Base-by-base conservation (phyloP, 1,284 basidiomycete genomes). In the Stygiomarasmius scandens region DNA sequence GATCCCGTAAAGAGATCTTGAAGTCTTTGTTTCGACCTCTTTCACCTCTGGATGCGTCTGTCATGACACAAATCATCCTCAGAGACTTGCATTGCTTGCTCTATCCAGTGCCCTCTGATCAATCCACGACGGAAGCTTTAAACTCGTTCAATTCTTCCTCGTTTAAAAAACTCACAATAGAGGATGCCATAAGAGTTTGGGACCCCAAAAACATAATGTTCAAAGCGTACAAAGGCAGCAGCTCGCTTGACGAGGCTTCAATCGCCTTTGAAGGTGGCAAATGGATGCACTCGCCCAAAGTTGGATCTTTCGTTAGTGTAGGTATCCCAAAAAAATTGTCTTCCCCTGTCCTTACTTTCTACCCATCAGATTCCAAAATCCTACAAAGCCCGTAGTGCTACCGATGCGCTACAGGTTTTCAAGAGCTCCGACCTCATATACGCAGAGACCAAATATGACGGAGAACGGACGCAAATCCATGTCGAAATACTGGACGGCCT, bases 361-460 rank as follows among this genome's bases (percentile, higher is more conserved):
- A 44, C 8, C 11, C 51, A 19, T 47, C 3, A 94, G 90, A 85
- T 95, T 2, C 92, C 93, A 0, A 95, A 93, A 71, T 90, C 89
- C 44, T 72, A 78, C 27, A 94, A 94, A 68, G 91, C 86, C 2
- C 75, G 80, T 52, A 78, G 82, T 10, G 79, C 85, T 36, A 61
- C 72, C 3, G 78, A 89, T 51, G 83, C 86, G 0, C 72, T 93
- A 12, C 72, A 75, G 22, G 71, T 74, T 24, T 80, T 91, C 45
- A 63, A 66, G 11, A 59, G 69, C 1, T 74, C 79, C 0, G 66
- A 77, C 4, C 71, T 67, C 49, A 74, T 93, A 2, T 95, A 89
- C 84, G 91, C 87, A 0, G 94, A 96, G 73, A 92, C 86, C 1
- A 96, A 96, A 71, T 94, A 95, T 68, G 94, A 96, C 61, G 94